Conservation (phyloP, 331 rosid genomes). For the Acacia pycnantha region DNA sequence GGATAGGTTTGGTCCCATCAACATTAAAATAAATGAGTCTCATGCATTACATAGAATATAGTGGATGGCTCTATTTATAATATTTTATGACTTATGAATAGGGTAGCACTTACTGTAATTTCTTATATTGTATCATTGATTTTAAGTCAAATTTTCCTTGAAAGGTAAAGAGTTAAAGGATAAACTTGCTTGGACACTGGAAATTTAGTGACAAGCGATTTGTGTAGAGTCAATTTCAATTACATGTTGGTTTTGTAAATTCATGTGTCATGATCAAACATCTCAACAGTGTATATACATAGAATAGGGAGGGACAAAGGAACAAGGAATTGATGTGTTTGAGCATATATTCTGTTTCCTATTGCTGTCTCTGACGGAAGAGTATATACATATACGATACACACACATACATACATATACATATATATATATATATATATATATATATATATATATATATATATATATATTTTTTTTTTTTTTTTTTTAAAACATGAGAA, state of each 20-base stretch:
- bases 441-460: slow-evolving; percentile 24
- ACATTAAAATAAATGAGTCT: not conserved
- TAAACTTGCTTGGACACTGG: not conserved
- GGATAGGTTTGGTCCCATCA: not conserved
- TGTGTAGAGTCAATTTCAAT: not conserved
- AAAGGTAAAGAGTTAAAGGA: not conserved
- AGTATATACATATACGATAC: too few relatives aligned
- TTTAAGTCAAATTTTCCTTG: not conserved
- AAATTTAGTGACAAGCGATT: not conserved
- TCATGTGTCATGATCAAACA: slow-evolving; percentile 2
- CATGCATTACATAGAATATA: not conserved
- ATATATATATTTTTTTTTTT: not conserved
- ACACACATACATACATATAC: too few relatives aligned
- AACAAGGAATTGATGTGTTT: slow-evolving; percentile 41
- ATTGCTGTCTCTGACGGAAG: slow-evolving; percentile 41
- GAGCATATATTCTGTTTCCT: slow-evolving; percentile 49
- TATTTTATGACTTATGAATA: not conserved
- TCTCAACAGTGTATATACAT: slow-evolving; percentile 27
- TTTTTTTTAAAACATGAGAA: slow-evolving; percentile 17
- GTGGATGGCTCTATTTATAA: not conserved
- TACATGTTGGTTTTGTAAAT: not conserved
- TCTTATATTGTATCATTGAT: not conserved
- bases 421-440: too few relatives aligned
- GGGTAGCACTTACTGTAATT: not conserved
- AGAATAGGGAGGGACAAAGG: slow-evolving; percentile 34